Evolutionary conservation across 2,329 filamentous ascomycete species (phyloP).

Genomic region (Aspergillus ochraceus): DNA sequence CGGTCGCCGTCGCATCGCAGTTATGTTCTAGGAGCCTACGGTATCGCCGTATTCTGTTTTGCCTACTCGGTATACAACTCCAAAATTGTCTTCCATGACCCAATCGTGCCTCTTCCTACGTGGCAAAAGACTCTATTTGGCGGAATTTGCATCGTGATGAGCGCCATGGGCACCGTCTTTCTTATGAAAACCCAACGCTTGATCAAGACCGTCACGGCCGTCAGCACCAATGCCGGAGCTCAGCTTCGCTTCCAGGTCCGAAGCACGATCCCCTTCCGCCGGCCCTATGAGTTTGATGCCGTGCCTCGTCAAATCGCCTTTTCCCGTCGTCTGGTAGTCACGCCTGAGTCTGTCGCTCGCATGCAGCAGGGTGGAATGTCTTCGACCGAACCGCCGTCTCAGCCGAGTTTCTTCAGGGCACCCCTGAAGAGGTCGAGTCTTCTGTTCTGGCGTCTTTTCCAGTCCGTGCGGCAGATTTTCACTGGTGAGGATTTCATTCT

Average conservation of each 20-base stretch:
- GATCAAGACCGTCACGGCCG: constrained; percentile 58
- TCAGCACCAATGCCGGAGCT: constrained; percentile 38
- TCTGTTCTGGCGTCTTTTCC: constrained; percentile 32
- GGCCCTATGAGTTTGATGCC: constrained; percentile 34
- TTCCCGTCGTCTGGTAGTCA: constrained; percentile 32
- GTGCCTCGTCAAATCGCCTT: constrained; percentile 37
- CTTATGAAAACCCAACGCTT: constrained; percentile 59
- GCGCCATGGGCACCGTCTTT: constrained; percentile 60
- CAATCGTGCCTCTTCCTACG: constrained; percentile 53
- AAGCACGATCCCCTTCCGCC: constrained; percentile 39
- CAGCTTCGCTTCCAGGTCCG: constrained; percentile 38
- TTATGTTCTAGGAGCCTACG: constrained; percentile 62
- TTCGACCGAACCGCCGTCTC: constrained; percentile 12
- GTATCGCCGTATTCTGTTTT: constrained; percentile 56
- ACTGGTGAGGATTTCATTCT: constrained; percentile 43
- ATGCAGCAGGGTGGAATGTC: constrained; percentile 19
- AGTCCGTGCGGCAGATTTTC: constrained; percentile 39
- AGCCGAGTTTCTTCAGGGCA: constrained; percentile 32
- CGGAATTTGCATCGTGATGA: constrained; percentile 61
- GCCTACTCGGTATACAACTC: constrained; percentile 54
- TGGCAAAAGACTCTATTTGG: constrained; percentile 62
- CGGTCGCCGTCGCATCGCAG: constrained; percentile 63
- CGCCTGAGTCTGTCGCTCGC: constrained; percentile 23
- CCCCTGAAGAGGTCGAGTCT: constrained; percentile 33
- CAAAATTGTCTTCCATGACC: constrained; percentile 50